Base-by-base conservation (phyloP, 345 rosid species). In the Linum trigynum region DNA sequence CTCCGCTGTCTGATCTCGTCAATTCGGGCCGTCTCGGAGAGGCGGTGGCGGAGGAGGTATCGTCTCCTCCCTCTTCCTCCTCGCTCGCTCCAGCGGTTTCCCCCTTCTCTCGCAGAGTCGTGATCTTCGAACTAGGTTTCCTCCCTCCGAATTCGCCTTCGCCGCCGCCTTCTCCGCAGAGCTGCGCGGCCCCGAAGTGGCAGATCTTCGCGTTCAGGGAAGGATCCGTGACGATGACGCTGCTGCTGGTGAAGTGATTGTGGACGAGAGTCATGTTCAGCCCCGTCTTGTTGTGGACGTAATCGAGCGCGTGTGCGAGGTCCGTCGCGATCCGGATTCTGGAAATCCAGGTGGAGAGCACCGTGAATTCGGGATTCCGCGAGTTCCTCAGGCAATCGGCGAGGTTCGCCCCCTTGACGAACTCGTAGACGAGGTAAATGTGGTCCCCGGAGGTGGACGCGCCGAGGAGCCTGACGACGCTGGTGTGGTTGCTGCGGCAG, bases 261-360 rank as follows among this genome's bases (percentile, higher is more conserved):
- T 92, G 98, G 4, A 88, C 91, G 1, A 90, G 72, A 14, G 67
- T 82, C 40, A 83, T 63, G 69, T 79, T 85, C n/a, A 90, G 65
- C 0, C 96, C 97, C 0, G 85, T 90, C 14, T 78, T 82, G 62
- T 85, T 80, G 78, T 92, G 98, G 71, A 92, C 80, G 69, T 92
- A 92, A 68, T 92, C 97, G 11, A 92, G 90, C 7, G 91, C 86
- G 61, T 86, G 84, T 37, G 98, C 96, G 57, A 92, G 73, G 70
- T 90, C 96, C 1, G 97, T 77, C 0, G 88, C 92, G 62, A 92
- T 78, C 79, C 84, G 96, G 75, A 90, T 90, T 67, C 96, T 51
- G n/a, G 97, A 90, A 16, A 67, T 77, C 98, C 98, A 92, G 3
- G 78, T 79, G 5, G 88, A 75, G 2, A 92, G 72, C 4, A 90